Base-by-base conservation (phyloP, 306 rosid species). In the Cucumis hystrix region DNA sequence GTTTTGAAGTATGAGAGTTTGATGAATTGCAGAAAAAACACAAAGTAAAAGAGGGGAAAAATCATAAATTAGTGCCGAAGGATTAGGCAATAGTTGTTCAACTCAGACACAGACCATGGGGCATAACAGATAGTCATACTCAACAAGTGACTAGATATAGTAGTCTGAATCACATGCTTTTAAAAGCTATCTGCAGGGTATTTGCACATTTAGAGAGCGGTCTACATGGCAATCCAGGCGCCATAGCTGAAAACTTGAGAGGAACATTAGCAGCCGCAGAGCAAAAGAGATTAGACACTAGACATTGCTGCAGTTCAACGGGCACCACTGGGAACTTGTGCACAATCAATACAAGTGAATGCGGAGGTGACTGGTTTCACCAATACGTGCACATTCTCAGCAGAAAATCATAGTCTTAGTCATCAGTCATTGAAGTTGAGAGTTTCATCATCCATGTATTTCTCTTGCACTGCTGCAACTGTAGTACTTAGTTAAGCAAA, bases 401-500 rank as follows among this genome's bases (percentile, higher is more conserved):
- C 21, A 70, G 57, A 68, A 68, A 40, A 23, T 43, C 2, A 45
- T 70, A 47, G 20, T 20, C 52, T 39, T n/a, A 23, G 49, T 83
- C 79, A 83, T 41, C 57, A 51, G 80, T 84, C 86, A 39, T 78
- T 71, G 43, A 45, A 33, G 64, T 92, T 86, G n/a, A 74, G 54
- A 82, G 79, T 71, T 80, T 90, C 96, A 47, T 89, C 98, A 68
- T 88, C 87, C 86, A 95, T 85, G 88, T 95, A 95, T 81, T 92
- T 95, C 85, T 95, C 98, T 83, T 95, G 97, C 81, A 95, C 97
- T 52, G 88, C 97, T 83, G 97, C 98, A 81, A 95, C 97, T 90
- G 98, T 92, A 77, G 80, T 68, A 84, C 80, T 63, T 66, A 83
- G 87, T 94, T 81, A 90, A 90, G 90, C 77, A 78, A 83, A 90